phyloP scores from a whole-genome alignment of 371 early-diverging fungal species.

The Apophysomyces trapeziformis region DNA sequence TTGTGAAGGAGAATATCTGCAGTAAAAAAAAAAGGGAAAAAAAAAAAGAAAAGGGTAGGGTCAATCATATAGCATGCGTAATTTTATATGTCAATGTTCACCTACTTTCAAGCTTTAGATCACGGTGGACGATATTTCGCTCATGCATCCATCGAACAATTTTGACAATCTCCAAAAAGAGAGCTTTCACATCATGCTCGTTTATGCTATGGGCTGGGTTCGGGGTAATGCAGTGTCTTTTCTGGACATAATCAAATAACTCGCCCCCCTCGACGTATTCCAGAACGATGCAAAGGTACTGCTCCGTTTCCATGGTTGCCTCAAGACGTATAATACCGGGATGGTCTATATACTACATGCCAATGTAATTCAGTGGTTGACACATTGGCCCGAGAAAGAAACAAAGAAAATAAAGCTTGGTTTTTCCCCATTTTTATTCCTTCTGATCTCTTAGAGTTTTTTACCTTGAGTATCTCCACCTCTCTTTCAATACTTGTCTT shows the following conservation, averaged over 20 bases:
- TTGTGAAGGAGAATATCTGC: slow-evolving; percentile 42
- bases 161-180: slow-evolving; percentile 49
- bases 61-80: no score
- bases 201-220: slow-evolving; percentile 17
- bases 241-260: slow-evolving; percentile 41
- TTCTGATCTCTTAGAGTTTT: not conserved
- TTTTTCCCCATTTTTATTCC: no score
- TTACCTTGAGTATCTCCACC: slow-evolving; percentile 33
- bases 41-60: no score
- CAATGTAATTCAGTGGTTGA: not conserved
- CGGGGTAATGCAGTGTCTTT: slow-evolving; percentile 13
- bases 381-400: no score
- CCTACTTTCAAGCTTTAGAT: slow-evolving; percentile 81
- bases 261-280: slow-evolving; percentile 35
- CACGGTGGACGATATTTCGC: slow-evolving; percentile 72
- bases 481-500: slow-evolving; percentile 37
- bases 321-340: slow-evolving; percentile 66
- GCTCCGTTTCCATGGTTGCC: slow-evolving; percentile 65
- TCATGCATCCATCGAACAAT: slow-evolving; percentile 67
- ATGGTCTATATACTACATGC: slow-evolving; percentile 52
- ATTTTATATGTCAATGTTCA: not conserved
- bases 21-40: not conserved
- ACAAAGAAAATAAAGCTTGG: no score
- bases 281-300: slow-evolving; percentile 53
- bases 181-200: slow-evolving; percentile 23